Conservation (phyloP, 192 early-diverging fungal species). For the Umbelopsis vinacea region DNA sequence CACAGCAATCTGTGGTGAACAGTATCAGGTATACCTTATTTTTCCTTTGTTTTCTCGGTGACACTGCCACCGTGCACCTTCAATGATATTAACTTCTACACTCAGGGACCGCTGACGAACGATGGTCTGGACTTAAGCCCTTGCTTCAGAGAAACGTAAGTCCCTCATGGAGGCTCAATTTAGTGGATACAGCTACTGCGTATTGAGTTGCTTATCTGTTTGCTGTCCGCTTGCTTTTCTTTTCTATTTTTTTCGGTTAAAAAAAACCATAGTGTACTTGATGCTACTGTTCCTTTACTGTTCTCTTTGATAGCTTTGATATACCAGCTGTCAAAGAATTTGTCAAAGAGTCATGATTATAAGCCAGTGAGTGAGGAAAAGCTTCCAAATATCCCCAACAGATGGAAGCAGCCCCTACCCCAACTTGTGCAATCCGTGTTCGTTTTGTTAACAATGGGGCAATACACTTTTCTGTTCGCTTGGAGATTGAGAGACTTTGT, state of each 20-base stretch:
- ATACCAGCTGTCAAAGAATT: constrained; percentile 1
- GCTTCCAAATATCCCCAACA: constrained; percentile 7
- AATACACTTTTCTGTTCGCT: constrained; percentile 18
- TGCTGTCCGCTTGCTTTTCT: not conserved
- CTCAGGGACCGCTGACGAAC: constrained; percentile 4
- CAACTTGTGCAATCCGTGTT: not conserved
- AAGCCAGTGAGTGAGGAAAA: not conserved
- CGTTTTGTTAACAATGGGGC: constrained; percentile 15
- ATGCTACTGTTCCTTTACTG: constrained; percentile 1
- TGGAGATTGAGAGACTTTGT: constrained; percentile 17
- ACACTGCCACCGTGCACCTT: not conserved
- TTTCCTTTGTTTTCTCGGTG: not conserved
- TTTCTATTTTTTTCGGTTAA: not conserved
- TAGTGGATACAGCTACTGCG: not conserved
- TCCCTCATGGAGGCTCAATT: not conserved
- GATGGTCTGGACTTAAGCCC: constrained; percentile 7
- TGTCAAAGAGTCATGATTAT: constrained; percentile 14
- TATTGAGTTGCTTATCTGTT: not conserved
- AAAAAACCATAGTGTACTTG: not conserved
- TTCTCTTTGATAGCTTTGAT: not conserved
- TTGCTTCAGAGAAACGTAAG: constrained; percentile 20
- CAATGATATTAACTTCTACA: not conserved
- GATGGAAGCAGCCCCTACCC: constrained; percentile 18
- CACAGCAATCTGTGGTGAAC: constrained; percentile 12
- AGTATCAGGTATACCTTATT: constrained; percentile 2